Percentiles rank a stretch among this genome's conserved stretches.
phyloP scores from a whole-genome alignment of 441 rosid species.

The Omphalea diandra region DNA sequence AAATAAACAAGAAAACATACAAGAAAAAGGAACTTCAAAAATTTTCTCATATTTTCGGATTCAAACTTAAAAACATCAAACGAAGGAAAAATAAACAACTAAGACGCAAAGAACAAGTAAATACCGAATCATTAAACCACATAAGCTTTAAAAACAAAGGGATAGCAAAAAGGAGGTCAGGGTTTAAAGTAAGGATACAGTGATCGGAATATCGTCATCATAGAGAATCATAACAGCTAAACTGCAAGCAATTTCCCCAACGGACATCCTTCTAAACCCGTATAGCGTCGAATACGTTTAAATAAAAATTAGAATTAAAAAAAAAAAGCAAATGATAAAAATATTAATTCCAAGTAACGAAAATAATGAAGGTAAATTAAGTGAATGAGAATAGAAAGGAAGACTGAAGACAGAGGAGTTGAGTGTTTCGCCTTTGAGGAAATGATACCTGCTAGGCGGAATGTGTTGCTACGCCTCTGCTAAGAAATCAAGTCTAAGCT shows the following conservation, averaged over 20 bases:
- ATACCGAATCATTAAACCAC: not conserved
- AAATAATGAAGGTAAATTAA: not conserved
- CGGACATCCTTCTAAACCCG: constrained; percentile 46
- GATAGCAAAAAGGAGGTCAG: too few relatives aligned
- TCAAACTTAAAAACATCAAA: too few relatives aligned
- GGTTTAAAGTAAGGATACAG: constrained; percentile 41
- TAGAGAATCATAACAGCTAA: constrained; percentile 71
- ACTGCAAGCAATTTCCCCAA: constrained; percentile 66
- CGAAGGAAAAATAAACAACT: too few relatives aligned
- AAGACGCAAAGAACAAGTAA: too few relatives aligned
- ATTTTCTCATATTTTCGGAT: too few relatives aligned
- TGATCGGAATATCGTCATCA: constrained; percentile 75
- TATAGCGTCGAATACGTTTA: not conserved
- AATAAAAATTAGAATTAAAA: not conserved
- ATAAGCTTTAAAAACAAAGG: too few relatives aligned
- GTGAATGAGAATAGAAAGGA: not conserved
- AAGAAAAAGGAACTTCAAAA: too few relatives aligned
- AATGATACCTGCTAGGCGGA: not conserved
- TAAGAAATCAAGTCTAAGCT: not conserved
- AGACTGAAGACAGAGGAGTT: not conserved
- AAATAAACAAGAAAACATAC: not conserved
- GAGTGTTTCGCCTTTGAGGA: not conserved
- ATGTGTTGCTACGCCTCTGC: not conserved
- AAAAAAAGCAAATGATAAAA: not conserved
- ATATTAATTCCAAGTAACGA: not conserved